Base-by-base conservation (phyloP, 78 protist genomes). In the Emiliania huxleyi region DNA sequence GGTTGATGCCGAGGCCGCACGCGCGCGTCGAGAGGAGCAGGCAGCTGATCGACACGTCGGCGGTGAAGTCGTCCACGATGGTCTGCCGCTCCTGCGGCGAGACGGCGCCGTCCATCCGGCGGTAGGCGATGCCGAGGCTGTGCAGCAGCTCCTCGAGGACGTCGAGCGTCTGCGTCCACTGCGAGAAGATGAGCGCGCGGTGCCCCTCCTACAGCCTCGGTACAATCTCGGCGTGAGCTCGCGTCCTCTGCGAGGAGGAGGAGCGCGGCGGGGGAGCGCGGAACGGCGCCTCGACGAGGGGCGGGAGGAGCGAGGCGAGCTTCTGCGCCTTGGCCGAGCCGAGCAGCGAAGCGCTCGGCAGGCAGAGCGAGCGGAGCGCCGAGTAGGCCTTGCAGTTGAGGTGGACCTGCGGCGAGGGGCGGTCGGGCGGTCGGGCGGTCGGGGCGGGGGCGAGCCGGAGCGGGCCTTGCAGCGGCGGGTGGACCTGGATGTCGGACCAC, bases 1-100 rank as follows among this genome's bases (percentile, higher is more conserved):
- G 75, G 90, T 98, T 98, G 90, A 98, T 83, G 45, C 99, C 99
- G 0, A 98, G 48, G 38, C 99, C 99, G 26, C 99, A 99, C 15
- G 96, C 42, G 38, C 99, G 93, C 29, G 99, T 98, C 15, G 98
- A 95, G 12, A 96, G 93, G 55, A 98, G 94, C 73, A 98, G 95
- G 90, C 62, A 52, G 84, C 96, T 96, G 43, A 95, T 90, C 69
- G 75, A 26, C 23, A 44, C 11, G 93, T 96, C 96, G 4, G 88
- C 6, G 92, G 97, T 97, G 97, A 98, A 98, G 23, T 90, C 90
- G 52, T 96, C 98, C 69, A 97, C 94, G 45, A 96, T 12, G 46
- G 42, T 18, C 91, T 96, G 98, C 11, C 99, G 96, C 56, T 48
- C 55, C 43, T 96, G 98, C 6, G 94, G 69, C 55, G 90, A 49